phyloP scores from a whole-genome alignment of 2,329 filamentous ascomycete genomes.

The Cladophialophora psammophila region DNA sequence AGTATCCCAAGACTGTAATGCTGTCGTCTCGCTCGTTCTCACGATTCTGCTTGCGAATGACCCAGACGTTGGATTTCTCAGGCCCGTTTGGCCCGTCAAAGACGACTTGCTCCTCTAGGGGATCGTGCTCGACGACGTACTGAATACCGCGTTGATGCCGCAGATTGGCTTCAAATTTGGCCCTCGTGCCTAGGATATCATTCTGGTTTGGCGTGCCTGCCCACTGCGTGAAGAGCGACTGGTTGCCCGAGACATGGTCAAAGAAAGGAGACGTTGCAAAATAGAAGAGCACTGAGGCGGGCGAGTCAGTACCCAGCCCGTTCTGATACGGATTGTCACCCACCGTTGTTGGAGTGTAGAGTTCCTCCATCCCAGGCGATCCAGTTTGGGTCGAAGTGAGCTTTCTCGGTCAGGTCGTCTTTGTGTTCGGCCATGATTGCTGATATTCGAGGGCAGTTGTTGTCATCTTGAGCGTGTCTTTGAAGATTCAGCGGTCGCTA shows the following conservation, averaged over 20 bases:
- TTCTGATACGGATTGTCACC: neutral
- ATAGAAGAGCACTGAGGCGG: slow-evolving; percentile 63
- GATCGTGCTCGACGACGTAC: slow-evolving; percentile 66
- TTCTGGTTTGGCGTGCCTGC: slow-evolving; percentile 58
- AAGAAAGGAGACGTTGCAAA: slow-evolving; percentile 70
- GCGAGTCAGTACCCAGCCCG: slow-evolving; percentile 17
- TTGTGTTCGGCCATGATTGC: slow-evolving; percentile 33
- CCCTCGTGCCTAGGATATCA: slow-evolving; percentile 61
- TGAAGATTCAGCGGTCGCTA: neutral
- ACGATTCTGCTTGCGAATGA: slow-evolving; percentile 66
- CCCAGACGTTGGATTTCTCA: slow-evolving; percentile 62
- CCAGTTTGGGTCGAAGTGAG: slow-evolving; percentile 39
- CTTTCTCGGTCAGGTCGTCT: slow-evolving; percentile 37
- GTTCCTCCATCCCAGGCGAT: slow-evolving; percentile 37
- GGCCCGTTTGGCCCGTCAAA: slow-evolving; percentile 49
- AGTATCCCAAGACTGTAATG: slow-evolving; percentile 63
- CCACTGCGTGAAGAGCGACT: slow-evolving; percentile 60
- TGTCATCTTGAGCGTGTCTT: slow-evolving; percentile 28
- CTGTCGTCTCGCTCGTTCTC: slow-evolving; percentile 54
- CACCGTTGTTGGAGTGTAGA: slow-evolving; percentile 42
- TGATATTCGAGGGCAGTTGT: slow-evolving; percentile 5
- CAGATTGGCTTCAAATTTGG: slow-evolving; percentile 63
- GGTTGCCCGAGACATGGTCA: slow-evolving; percentile 67
- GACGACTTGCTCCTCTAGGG: slow-evolving; percentile 56
- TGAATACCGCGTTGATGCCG: slow-evolving; percentile 64